phyloP scores from a whole-genome alignment of 805 yeast species.

The Barnettozyma pratensis region DNA sequence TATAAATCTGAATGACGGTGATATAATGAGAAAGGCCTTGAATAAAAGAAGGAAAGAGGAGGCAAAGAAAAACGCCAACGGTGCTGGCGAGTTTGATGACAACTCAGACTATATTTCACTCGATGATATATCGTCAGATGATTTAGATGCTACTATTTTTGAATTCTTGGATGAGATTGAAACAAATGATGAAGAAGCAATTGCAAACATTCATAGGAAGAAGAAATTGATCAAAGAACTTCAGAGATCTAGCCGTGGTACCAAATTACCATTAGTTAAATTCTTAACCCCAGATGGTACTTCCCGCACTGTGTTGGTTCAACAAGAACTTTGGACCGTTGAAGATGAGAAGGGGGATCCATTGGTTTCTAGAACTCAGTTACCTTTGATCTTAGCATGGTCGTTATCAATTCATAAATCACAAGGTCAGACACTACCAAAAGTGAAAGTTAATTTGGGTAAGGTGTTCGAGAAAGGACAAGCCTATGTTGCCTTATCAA shows the following conservation, averaged over 20 bases:
- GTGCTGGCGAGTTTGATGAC: background rate
- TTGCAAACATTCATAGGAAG: constrained; percentile 41
- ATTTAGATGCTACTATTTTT: constrained; percentile 43
- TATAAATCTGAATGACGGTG: constrained; percentile 22
- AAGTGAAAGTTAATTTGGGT: constrained; percentile 71
- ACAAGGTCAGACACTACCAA: constrained; percentile 84
- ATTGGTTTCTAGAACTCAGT: constrained; percentile 67
- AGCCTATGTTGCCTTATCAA: constrained; percentile 90
- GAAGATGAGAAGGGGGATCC: constrained; percentile 69
- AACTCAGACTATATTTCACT: constrained; percentile 1
- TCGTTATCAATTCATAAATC: constrained; percentile 93
- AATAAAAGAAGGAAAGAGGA: constrained; percentile 1
- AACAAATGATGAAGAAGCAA: constrained; percentile 24
- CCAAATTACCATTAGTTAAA: constrained; percentile 69
- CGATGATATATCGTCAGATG: constrained; percentile 8
- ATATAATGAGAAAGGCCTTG: constrained; percentile 12
- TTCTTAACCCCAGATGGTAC: constrained; percentile 69
- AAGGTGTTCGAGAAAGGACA: constrained; percentile 87
- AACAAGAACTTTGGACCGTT: constrained; percentile 76
- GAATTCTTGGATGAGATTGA: constrained; percentile 35
- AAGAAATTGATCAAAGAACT: constrained; percentile 37
- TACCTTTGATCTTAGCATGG: constrained; percentile 94
- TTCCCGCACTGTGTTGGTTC: constrained; percentile 69
- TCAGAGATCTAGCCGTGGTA: constrained; percentile 38
- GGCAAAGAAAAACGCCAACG: background rate